phyloP scores from a whole-genome alignment of 176 grass and related monocot species.

The Carex parvula region DNA sequence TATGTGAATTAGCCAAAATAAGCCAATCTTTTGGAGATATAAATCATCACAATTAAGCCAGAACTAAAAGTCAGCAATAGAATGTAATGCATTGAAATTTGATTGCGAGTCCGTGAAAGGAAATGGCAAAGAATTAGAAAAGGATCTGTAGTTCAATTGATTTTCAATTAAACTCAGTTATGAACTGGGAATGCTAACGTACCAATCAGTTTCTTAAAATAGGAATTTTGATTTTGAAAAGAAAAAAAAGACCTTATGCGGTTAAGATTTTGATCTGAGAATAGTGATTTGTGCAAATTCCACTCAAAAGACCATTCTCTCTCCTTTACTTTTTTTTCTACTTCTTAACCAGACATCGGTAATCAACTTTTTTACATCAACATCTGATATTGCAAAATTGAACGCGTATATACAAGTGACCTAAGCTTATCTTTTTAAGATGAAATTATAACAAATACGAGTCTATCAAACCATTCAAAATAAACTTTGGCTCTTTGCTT shows the following conservation, averaged over 20 bases:
- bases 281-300: not conserved
- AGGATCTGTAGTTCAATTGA: not conserved
- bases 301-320: not conserved
- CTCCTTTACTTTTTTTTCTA: not conserved
- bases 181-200: not conserved
- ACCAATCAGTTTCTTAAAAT: slow-evolving; percentile 9
- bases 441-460: not conserved
- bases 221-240: not conserved
- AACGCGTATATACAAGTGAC: not conserved
- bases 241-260: not conserved
- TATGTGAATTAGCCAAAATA: not conserved
- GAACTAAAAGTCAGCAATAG: not conserved
- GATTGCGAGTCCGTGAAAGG: not conserved
- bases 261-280: not conserved
- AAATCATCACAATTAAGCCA: not conserved
- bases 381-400: not conserved
- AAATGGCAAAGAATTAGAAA: not conserved
- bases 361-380: not conserved
- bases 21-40: not conserved
- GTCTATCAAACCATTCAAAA: not conserved
- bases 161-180: not conserved
- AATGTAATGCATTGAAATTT: not conserved
- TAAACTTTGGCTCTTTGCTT: not conserved
- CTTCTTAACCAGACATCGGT: not conserved
- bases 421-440: not conserved